These are phyloP conservation scores for Logfia minima DNA, from an alignment of 129 eudicot species.

Conservation along the genomic window DNA sequence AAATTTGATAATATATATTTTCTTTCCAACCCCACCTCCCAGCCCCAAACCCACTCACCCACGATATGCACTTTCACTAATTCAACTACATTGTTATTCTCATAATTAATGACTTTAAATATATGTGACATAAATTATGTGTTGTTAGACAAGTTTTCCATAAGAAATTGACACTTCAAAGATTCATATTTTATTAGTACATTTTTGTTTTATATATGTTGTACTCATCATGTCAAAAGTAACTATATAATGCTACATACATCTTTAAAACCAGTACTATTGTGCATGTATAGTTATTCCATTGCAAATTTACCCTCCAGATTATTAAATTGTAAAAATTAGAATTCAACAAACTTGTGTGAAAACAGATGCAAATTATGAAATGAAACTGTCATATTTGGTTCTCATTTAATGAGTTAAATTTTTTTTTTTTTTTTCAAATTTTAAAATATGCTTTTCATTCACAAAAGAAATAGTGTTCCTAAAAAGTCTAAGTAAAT, in stretches of 20 bases:
- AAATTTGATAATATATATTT: neutral
- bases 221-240: neutral
- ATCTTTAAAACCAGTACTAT: no score
- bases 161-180: constrained; percentile 4
- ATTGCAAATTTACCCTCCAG: neutral
- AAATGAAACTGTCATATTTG: no score
- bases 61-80: constrained; percentile 20
- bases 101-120: constrained; percentile 28
- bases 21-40: constrained; percentile 9
- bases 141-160: constrained; percentile 22
- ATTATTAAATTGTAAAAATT: no score
- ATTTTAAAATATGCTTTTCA: no score
- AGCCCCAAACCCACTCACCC: constrained; percentile 21
- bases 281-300: neutral
- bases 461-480: no score
- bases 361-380: neutral
- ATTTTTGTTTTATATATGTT: neutral
- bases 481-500: no score
- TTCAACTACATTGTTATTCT: constrained; percentile 33
- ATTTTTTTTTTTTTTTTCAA: no score
- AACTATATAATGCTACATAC: no score
- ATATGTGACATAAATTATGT: neutral
- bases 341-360: neutral
- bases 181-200: neutral
- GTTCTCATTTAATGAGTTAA: no score